Evolutionary conservation across 305 asterid species (phyloP).

Genomic region (Fraxinus angustifolia): DNA sequence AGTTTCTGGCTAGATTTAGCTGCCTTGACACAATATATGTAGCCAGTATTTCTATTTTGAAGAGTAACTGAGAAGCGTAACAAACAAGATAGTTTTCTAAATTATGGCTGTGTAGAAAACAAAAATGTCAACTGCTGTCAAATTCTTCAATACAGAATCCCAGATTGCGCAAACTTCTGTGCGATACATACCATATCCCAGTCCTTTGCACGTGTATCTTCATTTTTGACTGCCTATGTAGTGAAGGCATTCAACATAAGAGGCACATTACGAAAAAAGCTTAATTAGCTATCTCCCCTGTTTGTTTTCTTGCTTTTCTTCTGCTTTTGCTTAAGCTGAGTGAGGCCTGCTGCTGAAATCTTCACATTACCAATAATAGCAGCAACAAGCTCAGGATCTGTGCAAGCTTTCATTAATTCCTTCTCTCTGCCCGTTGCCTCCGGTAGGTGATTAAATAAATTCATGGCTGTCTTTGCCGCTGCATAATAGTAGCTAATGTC

Average conservation of each 20-base stretch:
- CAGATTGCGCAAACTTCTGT: not conserved
- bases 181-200: not conserved
- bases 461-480: slow-evolving; percentile 94
- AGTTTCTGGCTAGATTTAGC: not conserved
- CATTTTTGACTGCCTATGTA: not conserved
- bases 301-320: slow-evolving; percentile 77
- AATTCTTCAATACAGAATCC: not conserved
- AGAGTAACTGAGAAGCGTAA: not conserved
- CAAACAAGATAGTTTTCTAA: not conserved
- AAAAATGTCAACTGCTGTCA: not conserved
- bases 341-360: slow-evolving; percentile 91
- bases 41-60: not conserved
- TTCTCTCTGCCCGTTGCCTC: slow-evolving; percentile 81
- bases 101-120: not conserved
- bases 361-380: slow-evolving; percentile 80
- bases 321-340: slow-evolving; percentile 88
- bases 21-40: not conserved
- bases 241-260: not conserved
- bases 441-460: slow-evolving; percentile 66
- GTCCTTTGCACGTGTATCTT: not conserved
- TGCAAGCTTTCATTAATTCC: slow-evolving; percentile 95
- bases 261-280: not conserved
- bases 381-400: slow-evolving; percentile 94
- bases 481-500: slow-evolving; percentile 19
- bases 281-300: slow-evolving; percentile 32